These are phyloP conservation scores for Boletus coccyginus DNA, from an alignment of 768 basidiomycete species.

Conservation along the genomic window DNA sequence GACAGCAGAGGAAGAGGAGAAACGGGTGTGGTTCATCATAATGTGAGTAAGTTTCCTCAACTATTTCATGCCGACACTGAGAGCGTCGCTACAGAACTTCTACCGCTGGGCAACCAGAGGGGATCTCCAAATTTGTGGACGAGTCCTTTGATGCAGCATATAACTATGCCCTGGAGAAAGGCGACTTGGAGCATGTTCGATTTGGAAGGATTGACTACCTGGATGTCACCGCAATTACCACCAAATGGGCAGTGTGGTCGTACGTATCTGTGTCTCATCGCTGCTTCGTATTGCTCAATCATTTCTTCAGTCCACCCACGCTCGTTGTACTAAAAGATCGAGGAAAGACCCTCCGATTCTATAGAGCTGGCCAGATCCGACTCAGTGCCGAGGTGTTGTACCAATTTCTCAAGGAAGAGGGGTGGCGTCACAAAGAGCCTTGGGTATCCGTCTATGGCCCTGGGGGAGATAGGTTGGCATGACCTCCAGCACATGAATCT, in stretches of 20 bases:
- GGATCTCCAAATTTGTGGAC: constrained; percentile 69
- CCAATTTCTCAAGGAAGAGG: constrained; percentile 62
- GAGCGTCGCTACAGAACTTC: constrained; percentile 44
- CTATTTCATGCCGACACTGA: not conserved
- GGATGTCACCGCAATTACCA: constrained; percentile 78
- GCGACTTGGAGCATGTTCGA: constrained; percentile 66
- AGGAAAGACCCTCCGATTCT: constrained; percentile 81
- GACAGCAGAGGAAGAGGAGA: constrained; percentile 58
- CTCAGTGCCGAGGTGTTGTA: constrained; percentile 59
- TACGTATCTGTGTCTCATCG: constrained; percentile 36
- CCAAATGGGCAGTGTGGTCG: constrained; percentile 86
- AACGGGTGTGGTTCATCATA: constrained; percentile 74
- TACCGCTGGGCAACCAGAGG: constrained; percentile 56
- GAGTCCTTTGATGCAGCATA: constrained; percentile 71
- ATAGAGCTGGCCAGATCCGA: constrained; percentile 60
- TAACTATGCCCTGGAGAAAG: constrained; percentile 55
- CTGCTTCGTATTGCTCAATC: not conserved
- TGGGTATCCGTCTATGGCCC: constrained; percentile 74
- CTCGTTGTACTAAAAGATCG: constrained; percentile 69
- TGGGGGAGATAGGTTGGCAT: constrained; percentile 65
- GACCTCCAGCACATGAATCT: not conserved
- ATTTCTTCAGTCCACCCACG: constrained; percentile 61
- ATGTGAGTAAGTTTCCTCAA: constrained; percentile 50
- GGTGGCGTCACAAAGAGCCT: constrained; percentile 57
- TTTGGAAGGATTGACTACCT: constrained; percentile 90